phyloP scores from a whole-genome alignment of 306 rosid species.

The Dryas octopetala region DNA sequence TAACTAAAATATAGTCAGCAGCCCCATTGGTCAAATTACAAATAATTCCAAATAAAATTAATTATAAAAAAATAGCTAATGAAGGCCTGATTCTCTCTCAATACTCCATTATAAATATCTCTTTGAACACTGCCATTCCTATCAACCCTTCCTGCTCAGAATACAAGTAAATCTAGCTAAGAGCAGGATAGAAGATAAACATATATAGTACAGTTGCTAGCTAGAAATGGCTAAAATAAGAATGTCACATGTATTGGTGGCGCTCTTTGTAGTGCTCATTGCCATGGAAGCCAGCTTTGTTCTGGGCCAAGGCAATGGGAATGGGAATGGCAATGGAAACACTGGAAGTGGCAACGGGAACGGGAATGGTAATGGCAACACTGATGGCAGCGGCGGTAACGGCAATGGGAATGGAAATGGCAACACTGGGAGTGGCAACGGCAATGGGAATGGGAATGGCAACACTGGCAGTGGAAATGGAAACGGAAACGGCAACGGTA shows the following conservation, averaged over 20 bases:
- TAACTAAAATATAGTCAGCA: background rate
- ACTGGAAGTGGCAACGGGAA: background rate
- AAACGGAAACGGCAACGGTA: background rate
- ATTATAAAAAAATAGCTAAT: background rate
- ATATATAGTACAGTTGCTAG: background rate
- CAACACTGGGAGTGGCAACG: background rate
- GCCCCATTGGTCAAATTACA: background rate
- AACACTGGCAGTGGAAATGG: background rate
- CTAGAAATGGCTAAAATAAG: constrained; percentile 4
- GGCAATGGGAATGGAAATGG: background rate
- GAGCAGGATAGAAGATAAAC: background rate
- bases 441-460: background rate
- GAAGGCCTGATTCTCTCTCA: background rate
- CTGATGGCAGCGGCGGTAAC: background rate
- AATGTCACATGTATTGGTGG: background rate
- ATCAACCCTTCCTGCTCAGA: background rate
- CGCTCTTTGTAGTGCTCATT: background rate
- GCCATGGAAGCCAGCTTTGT: constrained; percentile 5
- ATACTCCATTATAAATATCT: background rate
- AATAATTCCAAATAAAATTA: background rate
- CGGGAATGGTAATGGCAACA: background rate
- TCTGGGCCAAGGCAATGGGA: background rate
- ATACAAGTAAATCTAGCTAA: background rate
- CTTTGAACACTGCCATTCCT: background rate
- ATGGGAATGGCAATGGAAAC: background rate